A percentile compares a stretch with the other conserved stretches of the same genome.
Conservation (phyloP, 2,329 filamentous ascomycete genomes). For the Fusarium decemcellulare region DNA sequence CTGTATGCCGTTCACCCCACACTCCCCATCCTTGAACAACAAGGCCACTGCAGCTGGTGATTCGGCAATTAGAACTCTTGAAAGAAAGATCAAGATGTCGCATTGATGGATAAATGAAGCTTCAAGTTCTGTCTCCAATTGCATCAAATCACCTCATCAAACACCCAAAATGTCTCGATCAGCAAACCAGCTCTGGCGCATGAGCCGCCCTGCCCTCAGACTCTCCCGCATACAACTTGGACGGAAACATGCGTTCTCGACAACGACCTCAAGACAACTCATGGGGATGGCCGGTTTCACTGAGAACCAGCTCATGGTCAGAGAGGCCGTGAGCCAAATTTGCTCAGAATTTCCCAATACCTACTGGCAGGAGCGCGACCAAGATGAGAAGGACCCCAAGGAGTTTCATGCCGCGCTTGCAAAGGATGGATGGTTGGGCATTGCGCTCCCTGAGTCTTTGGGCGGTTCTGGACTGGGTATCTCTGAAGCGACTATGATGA, state of each 20-base stretch:
- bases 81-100: conserved; percentile 6
- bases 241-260: conserved; percentile 51
- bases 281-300: conserved; percentile 84
- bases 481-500: conserved; percentile 88
- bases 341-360: conserved; percentile 80
- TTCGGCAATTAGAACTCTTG: conserved; percentile 13
- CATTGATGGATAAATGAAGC: conserved; percentile 24
- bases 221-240: background rate
- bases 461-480: conserved; percentile 84
- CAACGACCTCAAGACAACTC: conserved; percentile 56
- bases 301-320: conserved; percentile 79
- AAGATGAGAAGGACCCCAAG: conserved; percentile 77
- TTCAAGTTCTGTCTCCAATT: background rate
- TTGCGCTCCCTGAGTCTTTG: conserved; percentile 80
- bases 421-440: conserved; percentile 84
- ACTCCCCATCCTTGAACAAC: background rate
- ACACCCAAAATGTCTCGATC: conserved; percentile 29
- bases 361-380: conserved; percentile 84
- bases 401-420: conserved; percentile 84
- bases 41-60: background rate
- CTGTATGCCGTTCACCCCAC: conserved; percentile 15
- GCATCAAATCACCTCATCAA: background rate
- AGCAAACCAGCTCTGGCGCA: conserved; percentile 15
- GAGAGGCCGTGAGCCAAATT: conserved; percentile 77
- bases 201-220: conserved; percentile 25